These are phyloP conservation scores for Chlamydomonas asymmetrica DNA, from an alignment of 139 green algal genomes.

Conservation along the genomic window DNA sequence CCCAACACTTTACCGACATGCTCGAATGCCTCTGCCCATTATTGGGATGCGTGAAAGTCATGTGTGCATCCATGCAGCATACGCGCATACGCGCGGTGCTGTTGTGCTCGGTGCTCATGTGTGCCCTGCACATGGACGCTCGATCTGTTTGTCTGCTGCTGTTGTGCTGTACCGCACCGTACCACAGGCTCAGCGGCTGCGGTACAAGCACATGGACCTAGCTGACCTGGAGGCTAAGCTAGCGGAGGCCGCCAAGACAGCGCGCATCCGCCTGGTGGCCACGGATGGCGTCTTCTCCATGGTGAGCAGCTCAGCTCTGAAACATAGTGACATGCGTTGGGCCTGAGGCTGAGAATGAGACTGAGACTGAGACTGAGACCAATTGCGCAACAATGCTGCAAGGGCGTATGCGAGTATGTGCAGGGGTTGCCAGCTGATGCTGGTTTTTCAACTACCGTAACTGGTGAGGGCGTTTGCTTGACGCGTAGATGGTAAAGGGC, in stretches of 20 bases:
- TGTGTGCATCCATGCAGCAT: background rate
- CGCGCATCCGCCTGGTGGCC: conserved; percentile 61
- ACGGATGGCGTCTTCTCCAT: conserved; percentile 68
- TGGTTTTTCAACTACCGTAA: too few relatives aligned
- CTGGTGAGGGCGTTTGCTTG: too few relatives aligned
- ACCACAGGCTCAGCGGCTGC: conserved; percentile 38
- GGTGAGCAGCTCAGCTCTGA: too few relatives aligned
- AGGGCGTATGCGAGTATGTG: too few relatives aligned
- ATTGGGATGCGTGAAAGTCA: background rate
- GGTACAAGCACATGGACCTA: conserved; percentile 65
- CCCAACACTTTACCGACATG: too few relatives aligned
- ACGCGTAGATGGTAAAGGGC: too few relatives aligned
- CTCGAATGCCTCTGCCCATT: too few relatives aligned
- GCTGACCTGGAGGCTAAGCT: conserved; percentile 62
- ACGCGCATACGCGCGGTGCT: background rate
- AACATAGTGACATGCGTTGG: too few relatives aligned
- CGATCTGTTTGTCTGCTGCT: background rate
- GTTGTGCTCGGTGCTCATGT: background rate
- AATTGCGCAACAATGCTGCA: too few relatives aligned
- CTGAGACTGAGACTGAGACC: too few relatives aligned
- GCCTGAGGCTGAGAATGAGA: too few relatives aligned
- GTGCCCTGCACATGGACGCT: background rate
- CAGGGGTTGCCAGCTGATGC: too few relatives aligned
- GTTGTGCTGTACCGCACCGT: background rate
- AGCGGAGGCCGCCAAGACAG: conserved; percentile 39